These are phyloP conservation scores for Cryptococcus deneoformans DNA, from an alignment of 1,284 basidiomycete genomes.

Conservation along the genomic window DNA sequence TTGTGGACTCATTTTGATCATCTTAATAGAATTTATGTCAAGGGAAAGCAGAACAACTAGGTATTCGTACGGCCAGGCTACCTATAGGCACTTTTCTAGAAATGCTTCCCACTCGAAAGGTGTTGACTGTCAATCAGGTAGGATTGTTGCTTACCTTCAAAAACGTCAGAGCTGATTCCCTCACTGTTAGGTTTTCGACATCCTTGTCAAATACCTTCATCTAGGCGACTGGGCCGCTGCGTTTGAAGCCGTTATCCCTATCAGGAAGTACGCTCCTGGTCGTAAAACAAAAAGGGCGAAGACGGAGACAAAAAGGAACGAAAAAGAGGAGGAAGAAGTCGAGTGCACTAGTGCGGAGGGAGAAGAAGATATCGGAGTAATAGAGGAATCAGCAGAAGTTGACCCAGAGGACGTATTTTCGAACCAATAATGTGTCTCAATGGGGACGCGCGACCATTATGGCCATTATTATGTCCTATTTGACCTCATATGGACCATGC, in stretches of 20 bases:
- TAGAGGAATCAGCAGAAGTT: too few relatives aligned
- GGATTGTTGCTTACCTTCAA: slow-evolving; percentile 8
- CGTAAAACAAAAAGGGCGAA: slow-evolving; percentile 8
- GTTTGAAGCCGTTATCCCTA: slow-evolving; percentile 80
- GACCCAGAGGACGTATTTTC: too few relatives aligned
- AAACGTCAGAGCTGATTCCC: background rate
- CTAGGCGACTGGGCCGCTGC: slow-evolving; percentile 77
- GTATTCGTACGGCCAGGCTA: slow-evolving; percentile 80
- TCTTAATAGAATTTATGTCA: slow-evolving; percentile 73
- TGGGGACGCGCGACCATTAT: too few relatives aligned
- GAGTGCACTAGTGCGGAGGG: too few relatives aligned
- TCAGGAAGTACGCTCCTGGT: slow-evolving; percentile 67
- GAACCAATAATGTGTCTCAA: too few relatives aligned
- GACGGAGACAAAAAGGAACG: slow-evolving; percentile 4
- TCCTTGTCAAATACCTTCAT: slow-evolving; percentile 85
- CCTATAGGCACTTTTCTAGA: slow-evolving; percentile 87
- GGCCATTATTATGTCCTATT: too few relatives aligned
- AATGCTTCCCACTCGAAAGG: slow-evolving; percentile 82
- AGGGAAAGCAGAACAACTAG: slow-evolving; percentile 71
- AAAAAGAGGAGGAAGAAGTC: background rate
- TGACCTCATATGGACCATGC: too few relatives aligned
- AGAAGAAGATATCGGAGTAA: too few relatives aligned
- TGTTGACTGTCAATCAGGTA: slow-evolving; percentile 94
- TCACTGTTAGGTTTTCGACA: slow-evolving; percentile 67
- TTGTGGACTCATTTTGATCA: background rate